Conservation (phyloP, 345 rosid species). For the Syzygium aqueum region DNA sequence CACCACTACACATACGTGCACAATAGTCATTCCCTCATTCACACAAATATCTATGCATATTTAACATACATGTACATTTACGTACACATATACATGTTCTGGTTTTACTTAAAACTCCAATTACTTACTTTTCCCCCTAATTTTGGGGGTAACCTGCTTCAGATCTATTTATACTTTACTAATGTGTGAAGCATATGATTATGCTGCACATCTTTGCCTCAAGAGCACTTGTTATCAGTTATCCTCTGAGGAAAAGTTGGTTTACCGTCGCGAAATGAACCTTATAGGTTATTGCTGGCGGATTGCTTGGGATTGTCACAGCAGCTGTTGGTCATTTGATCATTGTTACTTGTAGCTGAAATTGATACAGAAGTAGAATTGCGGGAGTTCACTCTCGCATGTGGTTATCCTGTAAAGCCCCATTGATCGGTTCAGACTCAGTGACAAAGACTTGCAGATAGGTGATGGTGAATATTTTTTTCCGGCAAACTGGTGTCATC, state of each 20-base stretch:
- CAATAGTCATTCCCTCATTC: not conserved
- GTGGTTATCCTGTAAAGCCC: not conserved
- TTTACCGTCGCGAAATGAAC: not conserved
- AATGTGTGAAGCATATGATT: not conserved
- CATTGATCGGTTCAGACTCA: not conserved
- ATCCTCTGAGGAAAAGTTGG: not conserved
- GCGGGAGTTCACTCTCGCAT: not conserved
- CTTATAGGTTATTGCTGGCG: constrained; percentile 63
- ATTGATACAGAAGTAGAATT: not conserved
- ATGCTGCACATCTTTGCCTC: not conserved
- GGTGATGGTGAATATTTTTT: not conserved
- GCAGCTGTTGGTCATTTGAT: constrained; percentile 39
- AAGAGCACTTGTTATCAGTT: not conserved
- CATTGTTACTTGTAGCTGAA: not conserved
- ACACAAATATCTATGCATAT: not conserved
- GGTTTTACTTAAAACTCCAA: not conserved
- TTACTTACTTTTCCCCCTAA: not conserved
- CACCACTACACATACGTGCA: not conserved
- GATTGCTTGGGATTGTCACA: constrained; percentile 51
- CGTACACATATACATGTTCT: not conserved
- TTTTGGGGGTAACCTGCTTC: not conserved
- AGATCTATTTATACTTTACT: not conserved
- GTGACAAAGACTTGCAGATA: not conserved
- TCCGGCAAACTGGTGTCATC: not conserved
- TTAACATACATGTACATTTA: not conserved